phyloP scores from a whole-genome alignment of 352 stramenopile genomes.

The Phytophthora pisi region DNA sequence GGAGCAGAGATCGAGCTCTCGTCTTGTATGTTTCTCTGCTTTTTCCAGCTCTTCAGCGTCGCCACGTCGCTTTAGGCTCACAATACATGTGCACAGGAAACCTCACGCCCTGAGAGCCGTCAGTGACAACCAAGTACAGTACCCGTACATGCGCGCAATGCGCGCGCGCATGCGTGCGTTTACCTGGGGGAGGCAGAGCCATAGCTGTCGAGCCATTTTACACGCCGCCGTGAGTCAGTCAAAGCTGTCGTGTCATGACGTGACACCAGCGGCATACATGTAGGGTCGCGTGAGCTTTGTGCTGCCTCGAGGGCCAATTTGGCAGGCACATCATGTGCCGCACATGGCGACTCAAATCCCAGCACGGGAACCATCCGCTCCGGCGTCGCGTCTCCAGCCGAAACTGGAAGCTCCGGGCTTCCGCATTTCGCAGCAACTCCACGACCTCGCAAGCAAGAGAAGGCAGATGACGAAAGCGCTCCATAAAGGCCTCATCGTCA shows the following conservation, averaged over 20 bases:
- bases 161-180: too few species aligned
- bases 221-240: neutral
- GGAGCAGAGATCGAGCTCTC: conserved; percentile 24
- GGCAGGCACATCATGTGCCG: neutral
- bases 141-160: too few species aligned
- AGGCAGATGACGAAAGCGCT: too few species aligned
- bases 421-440: conserved; percentile 29
- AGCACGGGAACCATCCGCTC: conserved; percentile 5
- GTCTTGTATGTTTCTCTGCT: conserved; percentile 17
- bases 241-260: conserved; percentile 2
- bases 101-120: too few species aligned
- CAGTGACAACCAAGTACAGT: too few species aligned
- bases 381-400: neutral
- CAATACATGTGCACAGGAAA: neutral
- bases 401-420: conserved; percentile 3
- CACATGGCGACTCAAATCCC: conserved; percentile 2
- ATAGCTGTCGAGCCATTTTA: neutral
- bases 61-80: conserved; percentile 12
- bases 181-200: too few species aligned
- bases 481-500: too few species aligned
- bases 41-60: conserved; percentile 25
- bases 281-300: conserved; percentile 28
- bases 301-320: neutral
- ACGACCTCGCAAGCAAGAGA: conserved; percentile 21
- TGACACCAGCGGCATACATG: conserved; percentile 5